Evolutionary conservation across 164 flowering plant species (phyloP), one percentile per base, ranked within the genome.

Genomic region (Stephania cephalantha): DNA sequence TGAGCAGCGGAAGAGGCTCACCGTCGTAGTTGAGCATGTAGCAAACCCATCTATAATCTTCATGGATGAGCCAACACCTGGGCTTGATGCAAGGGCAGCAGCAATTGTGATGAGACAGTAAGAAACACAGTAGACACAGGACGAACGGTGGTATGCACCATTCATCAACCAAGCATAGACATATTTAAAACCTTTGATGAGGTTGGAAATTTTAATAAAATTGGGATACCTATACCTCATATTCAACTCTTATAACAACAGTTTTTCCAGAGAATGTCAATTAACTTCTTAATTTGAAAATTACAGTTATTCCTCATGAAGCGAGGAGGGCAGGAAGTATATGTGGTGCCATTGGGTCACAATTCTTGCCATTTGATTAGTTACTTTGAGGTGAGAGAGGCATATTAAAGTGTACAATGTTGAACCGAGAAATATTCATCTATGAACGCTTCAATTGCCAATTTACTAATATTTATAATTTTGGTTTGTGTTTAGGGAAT

Each of bases 371-470:
- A 82, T 48, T 79, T 89, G 58, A 84, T 89, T 74, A 75, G 81
- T 18, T 90, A 87, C 78, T 86, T 90, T 64, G 87, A 88, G 94
- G 94, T 89, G 35, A 76, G 94, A 88, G 35, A 76, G 84, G 31
- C 71, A 30, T 55, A 17, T 25, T 31, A 52, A 8, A 61, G 15
- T 22, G 18, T 31, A 55, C 4, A 3, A 13, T 53, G 46, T 3
- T 30, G 42, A 9, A n/a, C 9, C 66, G 52, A 29, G 6, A 63
- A 45, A 71, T 1, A 6, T 64, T 64, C 68, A 35, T 46, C 48
- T 63, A 11, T n/a, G 6, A 31, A 44, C 22, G 68, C 46, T 31
- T 6, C 4, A 25, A 25, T 48, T 9, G 30, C 9, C 58, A 45
- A 50, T 9, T 46, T 70, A 42, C 35, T 70, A 6, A 76, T 58